These are phyloP conservation scores for Xylariaceae sp. DNA, from an alignment of 2,329 filamentous ascomycete species.

Conservation along the genomic window DNA sequence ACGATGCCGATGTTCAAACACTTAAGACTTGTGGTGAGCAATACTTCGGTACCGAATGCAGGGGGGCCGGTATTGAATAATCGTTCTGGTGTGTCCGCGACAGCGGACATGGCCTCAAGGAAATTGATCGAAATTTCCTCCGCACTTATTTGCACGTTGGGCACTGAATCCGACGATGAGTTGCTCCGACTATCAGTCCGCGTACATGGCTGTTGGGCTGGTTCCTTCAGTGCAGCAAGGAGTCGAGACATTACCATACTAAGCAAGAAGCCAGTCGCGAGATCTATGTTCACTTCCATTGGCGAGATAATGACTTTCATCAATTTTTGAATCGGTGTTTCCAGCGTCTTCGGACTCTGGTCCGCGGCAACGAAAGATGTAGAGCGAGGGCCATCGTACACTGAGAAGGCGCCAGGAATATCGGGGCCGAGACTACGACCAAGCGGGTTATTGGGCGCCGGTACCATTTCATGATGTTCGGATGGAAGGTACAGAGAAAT, in stretches of 20 bases:
- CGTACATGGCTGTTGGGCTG: slow-evolving; percentile 8
- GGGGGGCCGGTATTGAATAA: slow-evolving; percentile 37
- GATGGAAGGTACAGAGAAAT: slow-evolving; percentile 54
- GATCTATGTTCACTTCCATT: slow-evolving; percentile 49
- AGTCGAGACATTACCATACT: slow-evolving; percentile 47
- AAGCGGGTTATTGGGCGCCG: slow-evolving; percentile 30
- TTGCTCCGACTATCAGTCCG: slow-evolving; percentile 9
- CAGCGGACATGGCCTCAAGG: slow-evolving; percentile 48
- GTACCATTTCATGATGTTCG: slow-evolving; percentile 37
- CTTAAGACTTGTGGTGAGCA: slow-evolving; percentile 46
- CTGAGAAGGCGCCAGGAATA: slow-evolving; percentile 59
- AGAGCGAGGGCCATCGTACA: slow-evolving; percentile 30
- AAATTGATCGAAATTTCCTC: slow-evolving; percentile 52
- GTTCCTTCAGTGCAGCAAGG: slow-evolving; percentile 38
- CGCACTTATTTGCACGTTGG: slow-evolving; percentile 40
- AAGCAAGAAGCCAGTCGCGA: slow-evolving; percentile 52
- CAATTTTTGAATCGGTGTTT: slow-evolving; percentile 25
- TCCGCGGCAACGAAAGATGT: slow-evolving; percentile 13
- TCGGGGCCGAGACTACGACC: slow-evolving; percentile 40
- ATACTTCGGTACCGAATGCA: slow-evolving; percentile 43
- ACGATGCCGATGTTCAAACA: slow-evolving; percentile 35
- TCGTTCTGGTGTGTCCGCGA: slow-evolving; percentile 46
- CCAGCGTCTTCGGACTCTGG: slow-evolving; percentile 6
- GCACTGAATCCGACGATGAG: slow-evolving; percentile 16
- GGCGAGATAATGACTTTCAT: slow-evolving; percentile 51